Evolutionary conservation across 352 stramenopile genomes (phyloP), one percentile per base, ranked within the genome.

Genomic region (Blastocystis sp.): DNA sequence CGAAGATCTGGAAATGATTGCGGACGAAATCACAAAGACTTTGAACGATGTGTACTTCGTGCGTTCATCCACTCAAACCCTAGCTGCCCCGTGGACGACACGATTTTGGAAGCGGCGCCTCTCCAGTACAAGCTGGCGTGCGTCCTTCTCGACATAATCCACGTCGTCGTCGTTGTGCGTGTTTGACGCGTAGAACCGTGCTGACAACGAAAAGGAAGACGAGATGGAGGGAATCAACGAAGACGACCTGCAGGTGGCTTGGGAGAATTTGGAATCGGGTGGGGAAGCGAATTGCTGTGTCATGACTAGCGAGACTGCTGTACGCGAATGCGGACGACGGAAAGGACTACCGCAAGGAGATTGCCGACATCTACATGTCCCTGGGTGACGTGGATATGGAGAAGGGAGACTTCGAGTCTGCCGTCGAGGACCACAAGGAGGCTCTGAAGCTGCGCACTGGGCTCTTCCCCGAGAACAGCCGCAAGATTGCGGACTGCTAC

Each of bases 191-290:
- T 69, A 85, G 51, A 59, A 85, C 19, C 45, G 55, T 63, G 24
- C 35, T 13, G 61, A 69, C 16, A 35, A 29, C 16, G 55, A 85
- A 3, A 45, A 85, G 31, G 29, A 39, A 3, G 59, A 85, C 24
- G 50, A 85, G 26, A 21, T 39, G 16, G 37, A 65, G 21, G 74
- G 74, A 59, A 13, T 85, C 12, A 69, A 67, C 61, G 55, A 85
- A 19, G 74, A 85, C 41, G 74, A 85, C 29, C 24, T 85, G 51
- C 45, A 85, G 10, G 45, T 85, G 12, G 74, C 74, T 39, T 85
- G 74, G 74, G 74, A 85, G 74, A 85, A 85, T 85, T 29, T 85
- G 45, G 74, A 85, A 39, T 69, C 74, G 24, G 74, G 74, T 85
- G 4, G 10, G 35, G 45, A 50, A 50, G 24, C 29, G 13, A 13